Base-by-base conservation (phyloP, 176 grass and related monocot species). In the Carex scoparia region DNA sequence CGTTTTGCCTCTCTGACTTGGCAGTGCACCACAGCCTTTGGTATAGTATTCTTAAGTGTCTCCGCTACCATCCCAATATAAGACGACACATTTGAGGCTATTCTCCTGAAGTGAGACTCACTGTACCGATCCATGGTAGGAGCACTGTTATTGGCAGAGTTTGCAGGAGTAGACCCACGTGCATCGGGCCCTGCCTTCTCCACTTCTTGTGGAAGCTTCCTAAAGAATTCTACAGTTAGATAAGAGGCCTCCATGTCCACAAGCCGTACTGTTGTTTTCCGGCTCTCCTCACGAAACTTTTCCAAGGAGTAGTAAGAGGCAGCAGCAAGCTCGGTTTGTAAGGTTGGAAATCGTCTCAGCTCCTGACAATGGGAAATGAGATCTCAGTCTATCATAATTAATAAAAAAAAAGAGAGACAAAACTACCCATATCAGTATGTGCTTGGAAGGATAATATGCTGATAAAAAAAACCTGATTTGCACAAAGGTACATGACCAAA, bases 1-100 rank as follows among this genome's bases (percentile, higher is more conserved):
- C 95, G 84, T 73, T 94, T 98, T 77, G 95, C 95, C 89, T 98
- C 95, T 35, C 87, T 89, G 76, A 98, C 95, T 90, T 98, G 95
- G 74, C 93, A 93, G 60, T 94, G 88, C 65, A 98, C 95, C 80
- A 90, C 93, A 56, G 95, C 84, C 79, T 98, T 98, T 18, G 95
- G 95, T 57, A 98, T 94, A 76, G 91, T 89, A 90, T 98, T 98
- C 87, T 85, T 98, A 78, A 98, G 81, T 1, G 93, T 92, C 73
- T 90, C 93, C 40, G 92, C 94, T 76, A 98, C 91, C 95, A 98
- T 98, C 68, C 84, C 86, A 87, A 98, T 91, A 63, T 98, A 98
- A 35, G 92, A 88, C 1, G 91, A 90, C 28, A 98, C 95, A 79
- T 98, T 98, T 18, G 93, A 93, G 75, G 92, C 95, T 80, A 98